Percentiles rank a stretch among this genome's conserved stretches.
phyloP scores from a whole-genome alignment of 768 basidiomycete species.

The Tylopilus subfusipes region DNA sequence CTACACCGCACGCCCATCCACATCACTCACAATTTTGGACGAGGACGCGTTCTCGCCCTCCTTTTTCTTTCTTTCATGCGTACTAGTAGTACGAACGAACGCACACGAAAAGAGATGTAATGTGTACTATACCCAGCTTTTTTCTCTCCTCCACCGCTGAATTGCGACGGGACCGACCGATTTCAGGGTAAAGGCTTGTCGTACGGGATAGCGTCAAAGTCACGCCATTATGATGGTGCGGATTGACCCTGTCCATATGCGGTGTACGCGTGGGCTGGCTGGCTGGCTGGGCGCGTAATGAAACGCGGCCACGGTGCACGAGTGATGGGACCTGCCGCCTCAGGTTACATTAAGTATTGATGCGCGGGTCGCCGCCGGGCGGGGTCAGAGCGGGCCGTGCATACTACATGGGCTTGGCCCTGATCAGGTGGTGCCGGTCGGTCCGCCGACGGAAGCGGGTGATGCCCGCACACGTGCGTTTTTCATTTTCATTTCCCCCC shows the following conservation, averaged over 20 bases:
- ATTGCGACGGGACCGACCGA: neutral
- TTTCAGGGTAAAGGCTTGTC: no score
- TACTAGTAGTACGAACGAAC: neutral
- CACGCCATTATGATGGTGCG: no score
- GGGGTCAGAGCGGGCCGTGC: neutral
- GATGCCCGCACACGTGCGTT: no score
- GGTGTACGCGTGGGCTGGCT: neutral
- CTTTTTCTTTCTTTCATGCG: neutral
- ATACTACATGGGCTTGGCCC: neutral
- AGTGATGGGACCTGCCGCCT: no score
- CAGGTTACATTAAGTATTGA: no score
- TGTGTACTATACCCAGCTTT: slow-evolving; percentile 6
- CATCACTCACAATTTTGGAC: neutral
- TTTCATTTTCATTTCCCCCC: no score
- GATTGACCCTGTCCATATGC: neutral
- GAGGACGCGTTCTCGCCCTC: neutral
- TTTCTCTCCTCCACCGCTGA: neutral
- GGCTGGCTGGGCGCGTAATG: neutral
- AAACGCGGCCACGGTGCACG: neutral
- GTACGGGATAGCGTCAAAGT: no score
- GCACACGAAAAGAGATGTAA: neutral
- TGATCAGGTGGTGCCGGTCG: no score
- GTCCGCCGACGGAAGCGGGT: no score
- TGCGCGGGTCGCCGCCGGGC: no score
- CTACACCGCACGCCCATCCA: neutral